Evolutionary conservation across 441 rosid genomes (phyloP).

Genomic region (Gossypium aridum): DNA sequence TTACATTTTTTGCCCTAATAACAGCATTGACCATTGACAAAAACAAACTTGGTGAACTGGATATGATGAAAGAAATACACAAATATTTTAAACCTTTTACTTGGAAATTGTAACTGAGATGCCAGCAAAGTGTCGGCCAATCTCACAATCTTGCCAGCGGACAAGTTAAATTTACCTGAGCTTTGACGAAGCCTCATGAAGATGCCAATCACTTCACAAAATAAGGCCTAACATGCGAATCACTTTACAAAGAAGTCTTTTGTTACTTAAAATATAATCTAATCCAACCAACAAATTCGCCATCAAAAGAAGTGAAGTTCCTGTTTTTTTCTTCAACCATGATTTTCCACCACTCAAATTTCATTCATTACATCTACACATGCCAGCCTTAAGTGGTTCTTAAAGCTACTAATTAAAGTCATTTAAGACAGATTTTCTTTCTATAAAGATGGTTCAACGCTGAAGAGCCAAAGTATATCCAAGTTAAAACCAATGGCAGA

Average conservation of each 20-base stretch:
- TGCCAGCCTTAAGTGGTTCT: not conserved
- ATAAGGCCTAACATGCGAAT: not conserved
- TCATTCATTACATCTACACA: not conserved
- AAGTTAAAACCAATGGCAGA: not conserved
- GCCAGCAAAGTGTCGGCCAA: conserved; percentile 5
- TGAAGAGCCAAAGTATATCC: not conserved
- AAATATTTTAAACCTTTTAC: not conserved
- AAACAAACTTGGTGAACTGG: not conserved
- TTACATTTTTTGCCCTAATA: not conserved
- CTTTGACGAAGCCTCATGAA: conserved; percentile 1
- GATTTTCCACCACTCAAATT: not conserved
- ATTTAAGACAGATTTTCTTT: not conserved
- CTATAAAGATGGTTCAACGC: conserved; percentile 2
- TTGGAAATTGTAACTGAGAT: not conserved
- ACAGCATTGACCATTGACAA: not conserved
- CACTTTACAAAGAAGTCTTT: not conserved
- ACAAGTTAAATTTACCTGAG: not conserved
- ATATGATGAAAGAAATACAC: not conserved
- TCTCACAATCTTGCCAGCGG: not conserved
- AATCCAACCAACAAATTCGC: conserved; percentile 5
- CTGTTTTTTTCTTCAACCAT: conserved; percentile 4
- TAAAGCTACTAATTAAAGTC: not conserved
- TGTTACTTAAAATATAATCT: not conserved
- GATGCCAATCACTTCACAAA: not conserved
- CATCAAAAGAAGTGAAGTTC: conserved; percentile 8